These are phyloP conservation scores for Cordyceps pruinosa DNA, from an alignment of 2,329 filamentous ascomycete species.

Conservation along the genomic window DNA sequence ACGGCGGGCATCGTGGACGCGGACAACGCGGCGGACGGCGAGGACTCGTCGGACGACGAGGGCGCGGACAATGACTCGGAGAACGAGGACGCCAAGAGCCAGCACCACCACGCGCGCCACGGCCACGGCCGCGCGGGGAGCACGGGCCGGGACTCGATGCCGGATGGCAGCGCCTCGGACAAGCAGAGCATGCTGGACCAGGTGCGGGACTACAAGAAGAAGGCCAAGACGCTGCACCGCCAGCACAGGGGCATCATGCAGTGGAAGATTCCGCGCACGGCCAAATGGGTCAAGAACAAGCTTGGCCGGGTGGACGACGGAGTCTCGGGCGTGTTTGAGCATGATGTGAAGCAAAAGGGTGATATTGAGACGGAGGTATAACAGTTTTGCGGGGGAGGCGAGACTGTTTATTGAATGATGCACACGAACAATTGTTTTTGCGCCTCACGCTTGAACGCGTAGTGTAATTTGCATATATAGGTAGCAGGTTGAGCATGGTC, in stretches of 20 bases:
- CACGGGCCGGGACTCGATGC: constrained; percentile 19
- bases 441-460: not conserved
- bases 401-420: not conserved
- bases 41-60: constrained; percentile 20
- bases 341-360: constrained; percentile 43
- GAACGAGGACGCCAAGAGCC: constrained; percentile 6
- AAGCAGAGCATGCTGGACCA: constrained; percentile 41
- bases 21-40: constrained; percentile 23
- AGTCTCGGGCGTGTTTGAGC: constrained; percentile 50
- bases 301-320: constrained; percentile 51
- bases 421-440: not conserved
- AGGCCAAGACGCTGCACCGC: constrained; percentile 54
- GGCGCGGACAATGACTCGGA: constrained; percentile 9
- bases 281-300: constrained; percentile 48
- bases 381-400: not conserved
- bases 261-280: constrained; percentile 49
- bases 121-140: constrained; percentile 5
- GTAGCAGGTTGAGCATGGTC: not conserved
- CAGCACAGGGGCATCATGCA: constrained; percentile 68
- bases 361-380: constrained; percentile 65
- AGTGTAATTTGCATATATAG: not conserved
- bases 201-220: constrained; percentile 53
- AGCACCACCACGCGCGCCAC: constrained; percentile 4
- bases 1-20: constrained; percentile 30
- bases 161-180: constrained; percentile 31